Base-by-base conservation (phyloP, 2,329 filamentous ascomycete species). In the Colletotrichum orchidophilum region DNA sequence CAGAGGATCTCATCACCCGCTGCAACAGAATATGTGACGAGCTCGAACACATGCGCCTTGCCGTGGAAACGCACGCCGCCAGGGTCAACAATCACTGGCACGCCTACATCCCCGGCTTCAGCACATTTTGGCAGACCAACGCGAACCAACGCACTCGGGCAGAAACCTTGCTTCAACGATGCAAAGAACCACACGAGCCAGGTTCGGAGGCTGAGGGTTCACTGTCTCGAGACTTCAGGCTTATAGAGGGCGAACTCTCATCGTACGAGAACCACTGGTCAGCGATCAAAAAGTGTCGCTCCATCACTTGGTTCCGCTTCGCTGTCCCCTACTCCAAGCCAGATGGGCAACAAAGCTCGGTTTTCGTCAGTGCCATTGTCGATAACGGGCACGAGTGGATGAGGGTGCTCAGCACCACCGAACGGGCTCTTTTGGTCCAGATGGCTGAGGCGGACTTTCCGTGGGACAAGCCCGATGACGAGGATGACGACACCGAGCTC, bases 361-460 rank as follows among this genome's bases (percentile, higher is more conserved):
- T 69, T 3, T 71, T 71, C n/a, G 46, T 71, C 24, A 71, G 58
- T 21, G 68, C 68, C 53, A 68, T 71, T 6, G 68, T 83, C 42
- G 77, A 80, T 4, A 77, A 76, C 12, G 82, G 82, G 1, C 68
- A 66, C 4, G 78, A 82, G 73, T 84, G 82, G 82, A 24, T 83
- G 29, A 76, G 77, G 13, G 74, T 81, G 35, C 78, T 80, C 31
- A 77, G 78, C 3, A 73, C 81, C 1, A 78, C 77, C 39, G 71
- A 75, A 5, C 75, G 79, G 42, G 75, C 80, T 12, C 73, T 83
- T 54, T 78, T 80, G 2, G 74, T 80, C 0, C 81, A 83, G 53
- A 80, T 83, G 82, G 77, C 78, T 3, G 81, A 83, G 59, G 76
- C 76, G 26, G 82, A 81, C 9, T 83, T 82, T 77, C 76, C 75